A percentile compares a stretch with the other conserved stretches of the same genome.
Evolutionary conservation across 108 stramenopile species (phyloP).

Genomic region (Aurantiochytrium sp.): DNA sequence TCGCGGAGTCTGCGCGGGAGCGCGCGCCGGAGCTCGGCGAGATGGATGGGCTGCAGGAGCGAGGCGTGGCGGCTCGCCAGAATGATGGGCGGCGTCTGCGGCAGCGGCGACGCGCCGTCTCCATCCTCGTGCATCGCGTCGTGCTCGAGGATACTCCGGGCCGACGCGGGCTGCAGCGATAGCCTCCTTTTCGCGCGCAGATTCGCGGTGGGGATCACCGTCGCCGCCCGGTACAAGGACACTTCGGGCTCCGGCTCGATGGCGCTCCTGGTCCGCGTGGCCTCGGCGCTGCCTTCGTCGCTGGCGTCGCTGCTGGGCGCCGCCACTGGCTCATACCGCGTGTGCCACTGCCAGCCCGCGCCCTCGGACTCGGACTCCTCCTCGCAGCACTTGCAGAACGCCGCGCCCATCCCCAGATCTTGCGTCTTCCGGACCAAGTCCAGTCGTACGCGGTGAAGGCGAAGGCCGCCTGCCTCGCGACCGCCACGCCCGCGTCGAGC

Average conservation of each 20-base stretch:
- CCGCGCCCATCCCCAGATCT: not conserved
- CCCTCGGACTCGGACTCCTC: not conserved
- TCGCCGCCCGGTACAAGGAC: too few species aligned
- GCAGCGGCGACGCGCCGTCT: not conserved
- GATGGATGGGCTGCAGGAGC: not conserved
- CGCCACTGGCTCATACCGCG: not conserved
- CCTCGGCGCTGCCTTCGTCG: not conserved
- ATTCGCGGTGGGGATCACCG: not conserved
- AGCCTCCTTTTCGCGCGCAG: not conserved
- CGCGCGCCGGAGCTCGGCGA: not conserved
- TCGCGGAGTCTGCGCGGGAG: not conserved
- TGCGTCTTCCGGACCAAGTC: too few species aligned
- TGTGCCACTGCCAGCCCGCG: not conserved
- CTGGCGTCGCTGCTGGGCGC: not conserved
- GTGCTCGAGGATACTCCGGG: not conserved
- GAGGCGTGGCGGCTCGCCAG: not conserved
- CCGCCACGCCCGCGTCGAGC: too few species aligned
- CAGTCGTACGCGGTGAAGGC: too few species aligned
- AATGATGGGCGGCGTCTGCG: conserved; percentile 8
- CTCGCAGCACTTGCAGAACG: not conserved
- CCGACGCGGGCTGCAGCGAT: not conserved
- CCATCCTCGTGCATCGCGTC: not conserved
- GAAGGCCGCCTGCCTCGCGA: too few species aligned
- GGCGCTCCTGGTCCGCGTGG: too few species aligned
- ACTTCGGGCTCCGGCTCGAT: not conserved